phyloP scores from a whole-genome alignment of 306 rosid genomes.

The Spatholobus suberectus region DNA sequence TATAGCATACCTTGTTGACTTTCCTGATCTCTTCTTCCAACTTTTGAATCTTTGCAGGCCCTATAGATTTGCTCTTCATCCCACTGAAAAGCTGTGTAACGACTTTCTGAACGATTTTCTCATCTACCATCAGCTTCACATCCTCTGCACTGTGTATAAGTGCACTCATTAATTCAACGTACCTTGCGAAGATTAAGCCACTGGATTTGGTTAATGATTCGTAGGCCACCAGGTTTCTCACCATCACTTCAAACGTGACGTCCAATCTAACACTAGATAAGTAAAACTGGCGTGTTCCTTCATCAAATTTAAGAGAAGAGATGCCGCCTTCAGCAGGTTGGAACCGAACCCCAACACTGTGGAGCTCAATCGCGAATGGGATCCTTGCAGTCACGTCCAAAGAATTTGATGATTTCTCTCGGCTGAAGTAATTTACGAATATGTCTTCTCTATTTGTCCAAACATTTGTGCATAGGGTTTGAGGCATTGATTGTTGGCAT shows the following conservation, averaged over 20 bases:
- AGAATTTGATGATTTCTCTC: too few species aligned
- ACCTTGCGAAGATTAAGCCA: not conserved
- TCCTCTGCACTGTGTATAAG: conserved; percentile 12
- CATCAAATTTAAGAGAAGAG: not conserved
- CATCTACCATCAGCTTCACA: conserved; percentile 10
- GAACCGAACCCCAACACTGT: not conserved
- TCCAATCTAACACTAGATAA: conserved; percentile 17
- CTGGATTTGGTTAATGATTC: not conserved
- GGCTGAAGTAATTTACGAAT: too few species aligned
- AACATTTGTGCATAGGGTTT: too few species aligned
- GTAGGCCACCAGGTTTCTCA: not conserved
- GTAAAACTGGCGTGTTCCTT: not conserved
- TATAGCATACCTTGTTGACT: not conserved
- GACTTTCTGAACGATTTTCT: not conserved
- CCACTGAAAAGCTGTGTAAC: conserved; percentile 25
- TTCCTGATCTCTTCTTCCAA: not conserved
- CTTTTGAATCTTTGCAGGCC: not conserved
- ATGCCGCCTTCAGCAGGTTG: not conserved
- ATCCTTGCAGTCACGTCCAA: not conserved
- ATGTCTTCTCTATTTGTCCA: too few species aligned
- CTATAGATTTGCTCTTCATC: not conserved
- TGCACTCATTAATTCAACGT: conserved; percentile 32
- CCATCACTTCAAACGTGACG: not conserved
- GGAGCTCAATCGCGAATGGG: not conserved
- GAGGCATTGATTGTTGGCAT: too few species aligned